Evolutionary conservation across 2,329 filamentous ascomycete species (phyloP).

Genomic region (Colletotrichum cordylinicola): DNA sequence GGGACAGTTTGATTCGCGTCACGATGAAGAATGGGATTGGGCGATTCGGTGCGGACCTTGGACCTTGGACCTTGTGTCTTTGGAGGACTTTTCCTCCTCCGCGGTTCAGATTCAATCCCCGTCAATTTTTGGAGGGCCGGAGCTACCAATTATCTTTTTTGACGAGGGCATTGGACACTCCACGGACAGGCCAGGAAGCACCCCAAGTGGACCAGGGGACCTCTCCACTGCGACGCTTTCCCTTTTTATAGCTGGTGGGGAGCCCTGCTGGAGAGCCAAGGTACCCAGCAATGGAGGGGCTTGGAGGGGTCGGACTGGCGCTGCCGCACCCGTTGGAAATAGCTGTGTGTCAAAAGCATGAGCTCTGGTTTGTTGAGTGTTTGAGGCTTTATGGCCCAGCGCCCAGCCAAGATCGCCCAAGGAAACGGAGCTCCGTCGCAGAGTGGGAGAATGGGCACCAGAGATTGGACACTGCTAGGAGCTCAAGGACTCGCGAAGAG

Average conservation of each 20-base stretch:
- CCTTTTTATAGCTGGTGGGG: neutral
- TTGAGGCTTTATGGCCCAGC: conserved; percentile 10
- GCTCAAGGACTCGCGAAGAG: neutral
- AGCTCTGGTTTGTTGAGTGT: conserved; percentile 21
- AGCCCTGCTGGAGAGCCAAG: neutral
- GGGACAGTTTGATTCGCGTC: conserved; percentile 9
- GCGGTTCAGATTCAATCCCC: neutral
- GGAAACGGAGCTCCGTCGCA: neutral
- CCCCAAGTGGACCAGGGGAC: conserved; percentile 1
- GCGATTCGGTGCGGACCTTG: neutral
- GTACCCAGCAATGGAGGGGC: neutral
- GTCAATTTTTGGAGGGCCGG: neutral
- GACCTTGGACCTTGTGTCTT: neutral
- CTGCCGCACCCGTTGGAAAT: neutral
- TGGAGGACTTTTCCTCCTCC: conserved; percentile 7
- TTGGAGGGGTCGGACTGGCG: neutral
- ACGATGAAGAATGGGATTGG: neutral
- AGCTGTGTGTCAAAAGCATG: conserved; percentile 8
- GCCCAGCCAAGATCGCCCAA: neutral
- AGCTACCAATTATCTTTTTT: neutral
- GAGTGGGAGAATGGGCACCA: neutral
- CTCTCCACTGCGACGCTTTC: conserved; percentile 1
- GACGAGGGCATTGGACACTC: neutral
- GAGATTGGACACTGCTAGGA: neutral
- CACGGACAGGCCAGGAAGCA: neutral